phyloP scores from a whole-genome alignment of 2,329 filamentous ascomycete genomes.

The Penicillium sp. region DNA sequence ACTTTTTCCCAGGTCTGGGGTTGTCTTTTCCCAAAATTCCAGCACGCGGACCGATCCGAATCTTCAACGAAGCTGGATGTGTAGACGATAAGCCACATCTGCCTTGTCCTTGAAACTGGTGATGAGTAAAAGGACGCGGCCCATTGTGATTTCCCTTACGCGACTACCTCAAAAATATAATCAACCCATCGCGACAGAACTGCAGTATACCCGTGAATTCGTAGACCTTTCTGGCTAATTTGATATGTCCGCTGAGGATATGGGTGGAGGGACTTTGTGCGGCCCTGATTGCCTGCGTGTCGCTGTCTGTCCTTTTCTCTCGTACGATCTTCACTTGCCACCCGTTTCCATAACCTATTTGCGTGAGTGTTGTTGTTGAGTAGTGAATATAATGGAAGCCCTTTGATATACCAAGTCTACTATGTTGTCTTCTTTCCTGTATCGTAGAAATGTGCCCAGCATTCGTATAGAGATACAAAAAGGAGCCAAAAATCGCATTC shows the following conservation, averaged over 20 bases:
- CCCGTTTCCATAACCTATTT: too few species aligned
- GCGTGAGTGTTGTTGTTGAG: too few species aligned
- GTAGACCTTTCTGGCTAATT: conserved; percentile 2
- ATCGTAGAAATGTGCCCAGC: too few species aligned
- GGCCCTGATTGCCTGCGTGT: neutral
- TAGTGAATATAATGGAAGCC: too few species aligned
- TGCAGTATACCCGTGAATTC: conserved; percentile 9
- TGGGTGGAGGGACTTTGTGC: neutral
- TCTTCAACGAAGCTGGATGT: conserved; percentile 30
- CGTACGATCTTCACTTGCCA: too few species aligned
- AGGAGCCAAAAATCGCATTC: neutral
- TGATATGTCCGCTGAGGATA: neutral
- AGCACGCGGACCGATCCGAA: conserved; percentile 20
- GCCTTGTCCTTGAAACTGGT: conserved; percentile 9
- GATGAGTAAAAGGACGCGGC: conserved; percentile 6
- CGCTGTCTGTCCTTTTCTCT: too few species aligned
- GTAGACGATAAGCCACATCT: conserved; percentile 22
- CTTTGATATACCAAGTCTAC: too few species aligned
- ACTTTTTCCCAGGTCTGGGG: conserved; percentile 2
- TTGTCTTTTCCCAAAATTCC: conserved; percentile 6
- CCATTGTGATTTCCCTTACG: conserved; percentile 20
- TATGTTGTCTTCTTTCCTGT: too few species aligned
- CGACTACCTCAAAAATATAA: conserved; percentile 14
- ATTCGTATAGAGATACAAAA: too few species aligned
- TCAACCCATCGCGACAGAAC: conserved; percentile 22